Conservation (phyloP, 331 rosid species). For the Phaseolus coccineus region DNA sequence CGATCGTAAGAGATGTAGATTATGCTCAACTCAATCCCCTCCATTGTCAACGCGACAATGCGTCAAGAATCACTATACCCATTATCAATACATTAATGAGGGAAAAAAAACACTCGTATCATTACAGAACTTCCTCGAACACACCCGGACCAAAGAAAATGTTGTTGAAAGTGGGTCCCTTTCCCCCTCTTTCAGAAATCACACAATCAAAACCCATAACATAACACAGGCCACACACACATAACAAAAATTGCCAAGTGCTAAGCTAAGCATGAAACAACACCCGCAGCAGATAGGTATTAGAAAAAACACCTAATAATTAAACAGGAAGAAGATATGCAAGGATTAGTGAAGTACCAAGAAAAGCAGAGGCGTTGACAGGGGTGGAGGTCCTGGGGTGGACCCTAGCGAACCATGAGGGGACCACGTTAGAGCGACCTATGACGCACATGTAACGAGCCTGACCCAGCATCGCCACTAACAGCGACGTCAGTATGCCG, state of each 20-base stretch:
- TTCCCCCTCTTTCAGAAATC: constrained; percentile 31
- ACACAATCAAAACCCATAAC: background rate
- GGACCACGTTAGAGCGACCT: constrained; percentile 95
- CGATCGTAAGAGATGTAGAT: background rate
- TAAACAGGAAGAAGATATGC: too few species aligned
- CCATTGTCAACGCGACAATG: constrained; percentile 9
- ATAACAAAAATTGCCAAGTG: background rate
- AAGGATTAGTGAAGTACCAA: constrained; percentile 55
- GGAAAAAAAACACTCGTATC: constrained; percentile 30
- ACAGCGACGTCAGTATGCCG: constrained; percentile 88
- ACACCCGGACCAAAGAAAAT: constrained; percentile 1
- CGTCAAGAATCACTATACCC: background rate
- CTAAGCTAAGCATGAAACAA: background rate
- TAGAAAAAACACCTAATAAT: too few species aligned
- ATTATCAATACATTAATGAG: constrained; percentile 36
- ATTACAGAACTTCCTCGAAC: constrained; percentile 3
- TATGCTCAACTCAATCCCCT: constrained; percentile 8
- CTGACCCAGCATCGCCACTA: constrained; percentile 98
- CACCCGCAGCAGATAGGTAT: background rate
- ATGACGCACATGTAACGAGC: constrained; percentile 98
- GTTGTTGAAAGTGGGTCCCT: constrained; percentile 46
- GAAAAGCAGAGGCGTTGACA: constrained; percentile 95
- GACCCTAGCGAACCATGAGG: constrained; percentile 91
- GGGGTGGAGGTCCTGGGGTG: constrained; percentile 91
- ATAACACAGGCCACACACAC: background rate